phyloP scores from a whole-genome alignment of 306 rosid genomes.

The Castanea crenata region DNA sequence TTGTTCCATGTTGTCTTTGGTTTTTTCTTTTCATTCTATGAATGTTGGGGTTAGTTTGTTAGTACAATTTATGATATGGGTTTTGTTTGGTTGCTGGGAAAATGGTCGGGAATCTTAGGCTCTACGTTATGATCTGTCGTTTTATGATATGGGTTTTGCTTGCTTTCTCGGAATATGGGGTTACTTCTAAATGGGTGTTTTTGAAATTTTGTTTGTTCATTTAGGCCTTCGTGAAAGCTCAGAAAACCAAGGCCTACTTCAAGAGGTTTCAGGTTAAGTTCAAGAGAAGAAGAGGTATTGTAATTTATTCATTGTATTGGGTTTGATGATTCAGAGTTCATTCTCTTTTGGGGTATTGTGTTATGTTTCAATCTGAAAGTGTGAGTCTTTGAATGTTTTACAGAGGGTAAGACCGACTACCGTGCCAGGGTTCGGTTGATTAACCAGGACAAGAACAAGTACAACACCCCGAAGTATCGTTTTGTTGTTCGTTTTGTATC shows the following conservation, averaged over 20 bases:
- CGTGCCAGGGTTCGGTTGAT: conserved; percentile 82
- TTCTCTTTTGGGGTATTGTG: not conserved
- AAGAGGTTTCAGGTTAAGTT: conserved; percentile 82
- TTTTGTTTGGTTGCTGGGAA: not conserved
- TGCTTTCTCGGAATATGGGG: not conserved
- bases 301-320: not conserved
- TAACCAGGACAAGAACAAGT: conserved; percentile 92
- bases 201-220: not conserved
- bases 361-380: not conserved
- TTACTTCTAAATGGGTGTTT: not conserved
- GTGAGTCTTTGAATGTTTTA: not conserved
- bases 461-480: conserved; percentile 82
- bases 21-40: no score
- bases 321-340: not conserved
- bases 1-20: not conserved
- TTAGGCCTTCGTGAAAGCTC: conserved; percentile 61
- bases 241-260: conserved; percentile 67
- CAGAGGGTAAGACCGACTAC: conserved; percentile 95
- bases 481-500: conserved; percentile 87
- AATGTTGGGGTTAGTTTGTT: not conserved
- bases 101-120: not conserved
- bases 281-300: conserved; percentile 81
- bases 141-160: not conserved
- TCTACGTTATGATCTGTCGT: not conserved
- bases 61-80: not conserved